phyloP scores from a whole-genome alignment of 768 basidiomycete genomes.

The Boletus sp. region DNA sequence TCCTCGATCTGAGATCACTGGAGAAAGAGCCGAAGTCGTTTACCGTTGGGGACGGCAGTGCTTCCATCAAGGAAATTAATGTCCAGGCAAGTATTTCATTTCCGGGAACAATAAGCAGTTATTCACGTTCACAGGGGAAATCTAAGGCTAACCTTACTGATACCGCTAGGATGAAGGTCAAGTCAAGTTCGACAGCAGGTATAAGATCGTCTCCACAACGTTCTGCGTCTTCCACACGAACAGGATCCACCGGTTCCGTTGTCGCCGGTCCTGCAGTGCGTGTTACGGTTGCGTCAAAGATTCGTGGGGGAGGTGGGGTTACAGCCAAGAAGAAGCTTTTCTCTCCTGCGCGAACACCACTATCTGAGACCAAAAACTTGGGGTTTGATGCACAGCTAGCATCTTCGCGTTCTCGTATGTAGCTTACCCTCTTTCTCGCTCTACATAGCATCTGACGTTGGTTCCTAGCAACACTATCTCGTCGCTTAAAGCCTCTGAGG shows the following conservation, averaged over 20 bases:
- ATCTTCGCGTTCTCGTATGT: conserved; percentile 23
- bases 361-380: conserved; percentile 25
- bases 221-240: conserved; percentile 8
- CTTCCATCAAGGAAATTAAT: conserved; percentile 50
- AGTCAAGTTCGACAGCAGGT: conserved; percentile 8
- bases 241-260: conserved; percentile 1
- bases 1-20: conserved; percentile 61
- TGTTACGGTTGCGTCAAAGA: conserved; percentile 14
- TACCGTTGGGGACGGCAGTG: conserved; percentile 46
- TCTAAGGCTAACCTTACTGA: conserved; percentile 12
- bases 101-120: neutral
- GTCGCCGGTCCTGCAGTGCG: conserved; percentile 8
- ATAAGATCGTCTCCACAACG: conserved; percentile 10
- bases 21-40: conserved; percentile 64
- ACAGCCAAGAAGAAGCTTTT: conserved; percentile 25
- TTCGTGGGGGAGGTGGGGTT: conserved; percentile 20
- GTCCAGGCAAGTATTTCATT: conserved; percentile 49
- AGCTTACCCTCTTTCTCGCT: neutral
- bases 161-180: conserved; percentile 4
- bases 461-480: conserved; percentile 11
- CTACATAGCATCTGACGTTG: neutral
- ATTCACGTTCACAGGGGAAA: conserved; percentile 13
- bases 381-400: conserved; percentile 9
- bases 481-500: conserved; percentile 12
- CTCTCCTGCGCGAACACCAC: conserved; percentile 20